Evolutionary conservation across 495 filamentous ascomycete species (phyloP).

Genomic region (Parachaetomium inaequale): DNA sequence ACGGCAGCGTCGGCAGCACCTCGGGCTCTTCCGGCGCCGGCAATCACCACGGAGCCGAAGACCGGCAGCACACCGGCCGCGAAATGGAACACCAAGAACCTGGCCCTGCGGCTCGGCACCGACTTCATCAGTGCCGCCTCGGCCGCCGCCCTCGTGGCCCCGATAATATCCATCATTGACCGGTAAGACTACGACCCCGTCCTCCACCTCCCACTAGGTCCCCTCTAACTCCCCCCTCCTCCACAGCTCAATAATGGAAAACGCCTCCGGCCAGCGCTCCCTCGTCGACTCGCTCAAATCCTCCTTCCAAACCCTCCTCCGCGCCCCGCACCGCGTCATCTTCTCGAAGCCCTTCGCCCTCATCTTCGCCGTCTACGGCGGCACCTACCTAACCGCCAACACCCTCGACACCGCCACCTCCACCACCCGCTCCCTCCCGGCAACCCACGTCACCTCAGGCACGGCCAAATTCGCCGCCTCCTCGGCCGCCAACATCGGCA

Average conservation of each 20-base stretch:
- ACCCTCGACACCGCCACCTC: slow-evolving; percentile 75
- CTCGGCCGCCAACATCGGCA: slow-evolving; percentile 75
- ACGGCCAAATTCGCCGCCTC: slow-evolving; percentile 81
- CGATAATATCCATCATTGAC: slow-evolving; percentile 87
- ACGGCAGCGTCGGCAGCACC: neutral
- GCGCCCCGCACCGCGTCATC: slow-evolving; percentile 66
- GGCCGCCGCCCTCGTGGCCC: slow-evolving; percentile 80
- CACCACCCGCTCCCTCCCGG: slow-evolving; percentile 55
- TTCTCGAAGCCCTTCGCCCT: slow-evolving; percentile 78
- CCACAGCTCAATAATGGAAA: slow-evolving; percentile 88
- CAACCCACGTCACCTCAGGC: slow-evolving; percentile 62
- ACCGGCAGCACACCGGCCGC: neutral
- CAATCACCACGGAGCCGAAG: neutral
- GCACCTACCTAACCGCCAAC: slow-evolving; percentile 91
- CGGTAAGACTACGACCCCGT: slow-evolving; percentile 52
- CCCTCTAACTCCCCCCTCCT: neutral
- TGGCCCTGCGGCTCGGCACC: slow-evolving; percentile 64
- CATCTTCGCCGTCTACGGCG: slow-evolving; percentile 82
- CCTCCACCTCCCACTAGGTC: neutral
- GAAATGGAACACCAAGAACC: slow-evolving; percentile 74
- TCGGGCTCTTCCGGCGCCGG: neutral
- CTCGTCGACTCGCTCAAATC: slow-evolving; percentile 62
- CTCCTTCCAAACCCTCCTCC: slow-evolving; percentile 61
- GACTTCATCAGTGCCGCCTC: slow-evolving; percentile 69
- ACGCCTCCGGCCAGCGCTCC: slow-evolving; percentile 77